Conservation (phyloP, 2,329 filamentous ascomycete species). For the Dothistroma septosporum region DNA sequence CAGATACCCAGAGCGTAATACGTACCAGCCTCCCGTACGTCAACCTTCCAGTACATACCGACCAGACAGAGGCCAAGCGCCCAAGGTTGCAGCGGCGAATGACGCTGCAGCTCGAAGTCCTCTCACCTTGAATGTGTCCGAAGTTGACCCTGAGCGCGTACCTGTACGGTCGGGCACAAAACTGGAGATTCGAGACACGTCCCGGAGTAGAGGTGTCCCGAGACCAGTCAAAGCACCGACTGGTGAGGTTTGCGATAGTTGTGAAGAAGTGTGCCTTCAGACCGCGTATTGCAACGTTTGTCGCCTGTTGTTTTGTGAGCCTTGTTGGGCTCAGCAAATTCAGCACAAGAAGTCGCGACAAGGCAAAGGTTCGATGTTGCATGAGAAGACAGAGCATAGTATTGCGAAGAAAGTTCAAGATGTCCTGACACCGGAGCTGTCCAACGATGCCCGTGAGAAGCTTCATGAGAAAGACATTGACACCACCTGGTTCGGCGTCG, state of each 20-base stretch:
- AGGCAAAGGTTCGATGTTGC: slow-evolving; percentile 1
- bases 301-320: slow-evolving; percentile 3
- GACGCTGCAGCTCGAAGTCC: background rate
- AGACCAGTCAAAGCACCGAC: background rate
- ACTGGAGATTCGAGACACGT: background rate
- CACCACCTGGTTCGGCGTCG: slow-evolving; percentile 34
- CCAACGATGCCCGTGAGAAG: slow-evolving; percentile 7
- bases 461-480: slow-evolving; percentile 28
- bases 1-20: background rate
- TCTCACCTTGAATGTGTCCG: background rate
- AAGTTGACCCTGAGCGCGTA: background rate
- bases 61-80: background rate
- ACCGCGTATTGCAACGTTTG: slow-evolving; percentile 8
- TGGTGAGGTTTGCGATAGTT: slow-evolving; percentile 1
- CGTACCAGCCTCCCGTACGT: background rate
- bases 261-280: background rate
- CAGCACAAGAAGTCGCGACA: slow-evolving; percentile 2
- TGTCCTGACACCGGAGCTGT: slow-evolving; percentile 7
- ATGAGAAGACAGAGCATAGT: slow-evolving; percentile 7
- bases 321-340: slow-evolving; percentile 3
- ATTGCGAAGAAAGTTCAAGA: slow-evolving; percentile 9
- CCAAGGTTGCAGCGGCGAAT: background rate
- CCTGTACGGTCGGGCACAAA: background rate
- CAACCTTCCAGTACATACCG: background rate
- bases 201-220: background rate